Evolutionary conservation across 2,329 filamentous ascomycete genomes (phyloP).

Genomic region (Fusarium sp.): DNA sequence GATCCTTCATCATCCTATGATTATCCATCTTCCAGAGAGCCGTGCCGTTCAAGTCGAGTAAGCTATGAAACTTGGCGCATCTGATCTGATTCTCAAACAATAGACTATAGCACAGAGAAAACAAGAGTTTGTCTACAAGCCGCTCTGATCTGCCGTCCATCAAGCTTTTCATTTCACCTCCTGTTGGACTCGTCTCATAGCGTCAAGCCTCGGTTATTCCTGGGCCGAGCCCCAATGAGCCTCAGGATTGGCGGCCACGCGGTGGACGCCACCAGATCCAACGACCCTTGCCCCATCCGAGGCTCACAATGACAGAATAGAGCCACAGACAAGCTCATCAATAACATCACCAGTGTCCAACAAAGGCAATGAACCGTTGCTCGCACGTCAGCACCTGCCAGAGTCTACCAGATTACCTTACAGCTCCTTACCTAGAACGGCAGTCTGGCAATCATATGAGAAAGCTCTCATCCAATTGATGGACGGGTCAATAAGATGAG

Average conservation of each 20-base stretch:
- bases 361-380: conserved; percentile 15
- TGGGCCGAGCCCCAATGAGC: conserved; percentile 15
- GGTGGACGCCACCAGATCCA: conserved; percentile 32
- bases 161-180: conserved; percentile 4
- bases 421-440: conserved; percentile 35
- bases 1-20: conserved; percentile 24
- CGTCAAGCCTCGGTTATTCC: conserved; percentile 27
- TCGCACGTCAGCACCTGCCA: conserved; percentile 11
- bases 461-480: conserved; percentile 16
- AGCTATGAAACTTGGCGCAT: conserved; percentile 5
- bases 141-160: conserved; percentile 17
- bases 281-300: conserved; percentile 14
- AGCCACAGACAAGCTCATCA: conserved; percentile 20
- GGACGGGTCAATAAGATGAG: conserved; percentile 20
- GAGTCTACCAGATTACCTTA: conserved; percentile 1
- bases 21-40: neutral
- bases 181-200: neutral
- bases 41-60: neutral
- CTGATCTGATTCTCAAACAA: conserved; percentile 8
- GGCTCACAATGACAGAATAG: conserved; percentile 2
- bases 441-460: conserved; percentile 20
- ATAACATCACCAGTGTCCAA: conserved; percentile 16
- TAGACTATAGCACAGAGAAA: neutral
- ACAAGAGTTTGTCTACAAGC: neutral
- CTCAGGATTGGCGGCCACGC: conserved; percentile 28